Evolutionary conservation across 768 basidiomycete species (phyloP), one percentile per base, ranked within the genome.

Genomic region (Leccinum imitatum): DNA sequence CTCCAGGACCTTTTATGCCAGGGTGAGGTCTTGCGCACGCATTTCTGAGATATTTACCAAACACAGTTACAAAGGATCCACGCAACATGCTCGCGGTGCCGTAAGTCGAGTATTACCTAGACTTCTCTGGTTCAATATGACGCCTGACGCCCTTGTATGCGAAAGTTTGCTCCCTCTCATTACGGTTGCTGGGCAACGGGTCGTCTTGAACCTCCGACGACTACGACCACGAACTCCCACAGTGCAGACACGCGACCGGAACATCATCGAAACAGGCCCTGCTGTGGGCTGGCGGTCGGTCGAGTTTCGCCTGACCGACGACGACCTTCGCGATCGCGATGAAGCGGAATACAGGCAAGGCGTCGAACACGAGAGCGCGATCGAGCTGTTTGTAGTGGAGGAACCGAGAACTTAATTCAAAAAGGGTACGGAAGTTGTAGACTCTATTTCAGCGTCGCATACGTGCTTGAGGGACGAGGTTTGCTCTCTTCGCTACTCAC

Each of bases 161-260:
- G 19, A 64, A 59, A 33, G 39, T 55, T n/a, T 7, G 44, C 1
- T 52, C n/a, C 67, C 67, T 4, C 5, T 69, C 1, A 59, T 68
- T n/a, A 27, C 48, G 11, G 31, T 69, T 7, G 19, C 41, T 3
- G 67, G 67, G 14, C 67, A 68, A 48, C 67, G 67, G 5, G 48
- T 57, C 13, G 60, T 67, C 23, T 58, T 67, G 15, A 67, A 67
- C 47, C 59, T 67, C 10, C 56, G 61, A 19, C 14, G 21, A 33
- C 31, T 33, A 19, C 41, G 7, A 44, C 41, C 41, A 8, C 41
- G 41, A 19, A 4, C 9, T 19, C 10, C 10, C 41, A 19, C 5
- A 4, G n/a, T 44, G n/a, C 41, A n/a, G 1, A 44, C 41, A 1
- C 41, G 41, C 50, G 27, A 30, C 25, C 25, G n/a, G 25, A 30